These are phyloP conservation scores for Backusella luteola DNA, from an alignment of 192 early-diverging fungal species.

Conservation along the genomic window DNA sequence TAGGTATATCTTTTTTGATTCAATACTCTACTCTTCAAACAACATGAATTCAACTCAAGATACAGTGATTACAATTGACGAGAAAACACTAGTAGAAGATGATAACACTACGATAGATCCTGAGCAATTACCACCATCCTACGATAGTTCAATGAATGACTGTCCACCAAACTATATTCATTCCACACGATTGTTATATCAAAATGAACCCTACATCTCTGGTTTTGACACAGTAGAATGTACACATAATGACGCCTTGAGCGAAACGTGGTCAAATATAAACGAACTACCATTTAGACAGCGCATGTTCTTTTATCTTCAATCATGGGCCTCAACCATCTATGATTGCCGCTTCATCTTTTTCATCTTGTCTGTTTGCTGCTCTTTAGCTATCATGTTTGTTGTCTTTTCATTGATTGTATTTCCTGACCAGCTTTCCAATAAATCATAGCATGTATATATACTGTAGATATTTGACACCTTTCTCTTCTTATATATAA, in stretches of 20 bases:
- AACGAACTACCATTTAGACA: not conserved
- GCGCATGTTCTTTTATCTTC: not conserved
- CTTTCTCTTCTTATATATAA: not conserved
- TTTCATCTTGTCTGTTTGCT: not conserved
- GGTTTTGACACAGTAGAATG: not conserved
- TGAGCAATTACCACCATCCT: not conserved
- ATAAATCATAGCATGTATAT: not conserved
- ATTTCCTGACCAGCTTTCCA: not conserved
- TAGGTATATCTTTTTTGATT: not conserved
- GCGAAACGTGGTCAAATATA: not conserved
- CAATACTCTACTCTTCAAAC: no score
- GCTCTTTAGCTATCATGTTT: not conserved
- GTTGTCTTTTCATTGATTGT: not conserved
- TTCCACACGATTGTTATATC: not conserved
- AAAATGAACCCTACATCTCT: not conserved
- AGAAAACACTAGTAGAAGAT: not conserved
- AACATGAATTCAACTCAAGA: not conserved
- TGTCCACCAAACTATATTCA: not conserved
- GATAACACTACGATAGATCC: not conserved
- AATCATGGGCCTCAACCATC: not conserved
- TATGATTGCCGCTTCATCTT: not conserved
- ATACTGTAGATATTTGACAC: not conserved
- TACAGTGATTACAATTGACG: not conserved
- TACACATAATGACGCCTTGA: not conserved
- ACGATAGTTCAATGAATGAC: not conserved